Base-by-base conservation (phyloP, 2,329 filamentous ascomycete genomes). In the Diaporthe sp. region DNA sequence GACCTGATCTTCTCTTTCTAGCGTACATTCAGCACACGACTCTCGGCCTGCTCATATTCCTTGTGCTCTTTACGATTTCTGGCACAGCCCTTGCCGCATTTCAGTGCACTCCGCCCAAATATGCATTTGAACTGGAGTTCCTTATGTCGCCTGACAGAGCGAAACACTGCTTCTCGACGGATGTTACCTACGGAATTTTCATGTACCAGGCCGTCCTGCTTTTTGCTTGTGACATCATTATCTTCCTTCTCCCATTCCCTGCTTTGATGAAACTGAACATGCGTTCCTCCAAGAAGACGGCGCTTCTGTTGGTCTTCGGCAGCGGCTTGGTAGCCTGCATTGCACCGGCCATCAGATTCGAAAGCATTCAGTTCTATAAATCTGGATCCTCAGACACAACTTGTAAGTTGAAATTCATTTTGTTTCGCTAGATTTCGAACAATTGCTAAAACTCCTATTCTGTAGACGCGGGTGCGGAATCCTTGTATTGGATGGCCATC, bases 401-500 rank as follows among this genome's bases (percentile, higher is more conserved):
- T 30, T 76, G 72, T 76, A 54, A 74, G 74, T 67, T 57, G 22
- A 12, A 12, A 25, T 1, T 13, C 10, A 9, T n/a, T 15, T n/a
- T 2, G 5, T 33, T 25, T 1, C 58, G 4, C 9, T 22, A 0
- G 17, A n/a, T 7, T 28, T 45, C 4, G 1, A 25, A 13, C 10
- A 25, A 15, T 8, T 22, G 8, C 38, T 68, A 45, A 47, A 13
- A 25, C n/a, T 38, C 1, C 7, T 42, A 8, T 42, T 55, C 22
- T 47, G 35, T n/a, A 74, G 74, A 64, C 52, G 74, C n/a, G 28
- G 74, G 54, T 17, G 72, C 74, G 10, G 50, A 73, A n/a, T 74
- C 74, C 15, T 47, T 76, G 54, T 76, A 76, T 61, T 76, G 74
- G 74, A 76, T 76, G 72, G 64, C 66, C 42, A 76, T 76, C 25